Conservation (phyloP, 345 rosid species). For the Trapa bicornis region DNA sequence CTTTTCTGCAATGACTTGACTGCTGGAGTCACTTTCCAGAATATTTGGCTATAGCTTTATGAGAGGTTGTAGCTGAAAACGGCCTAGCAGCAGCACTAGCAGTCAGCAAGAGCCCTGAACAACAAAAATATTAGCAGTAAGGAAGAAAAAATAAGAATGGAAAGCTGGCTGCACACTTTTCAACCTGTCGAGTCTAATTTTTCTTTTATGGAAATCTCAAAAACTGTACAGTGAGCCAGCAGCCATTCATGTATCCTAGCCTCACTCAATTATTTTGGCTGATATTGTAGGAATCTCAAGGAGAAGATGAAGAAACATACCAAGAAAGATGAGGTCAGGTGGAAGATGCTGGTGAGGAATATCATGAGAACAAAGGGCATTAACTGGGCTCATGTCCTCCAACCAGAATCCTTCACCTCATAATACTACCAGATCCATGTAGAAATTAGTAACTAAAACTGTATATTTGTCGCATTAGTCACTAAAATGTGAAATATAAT, state of each 20-base stretch:
- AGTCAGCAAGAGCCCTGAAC: too few relatives aligned
- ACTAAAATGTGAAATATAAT: neutral
- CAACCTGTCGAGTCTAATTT: too few relatives aligned
- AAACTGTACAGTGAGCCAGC: neutral
- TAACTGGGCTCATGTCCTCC: conserved; percentile 24
- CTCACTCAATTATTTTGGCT: neutral
- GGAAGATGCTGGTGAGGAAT: conserved; percentile 62
- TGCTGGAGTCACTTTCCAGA: neutral
- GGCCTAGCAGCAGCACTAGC: neutral
- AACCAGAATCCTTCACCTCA: neutral
- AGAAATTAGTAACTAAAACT: neutral
- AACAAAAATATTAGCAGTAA: too few relatives aligned
- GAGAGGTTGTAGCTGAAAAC: neutral
- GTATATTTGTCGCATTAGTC: neutral
- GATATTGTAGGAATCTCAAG: conserved; percentile 43
- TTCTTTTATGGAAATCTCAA: neutral
- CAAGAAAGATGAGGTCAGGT: conserved; percentile 62
- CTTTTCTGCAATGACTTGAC: neutral
- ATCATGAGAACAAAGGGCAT: conserved; percentile 43
- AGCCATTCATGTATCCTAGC: neutral
- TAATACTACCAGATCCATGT: neutral
- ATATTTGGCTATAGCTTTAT: neutral
- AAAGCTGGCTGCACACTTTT: too few relatives aligned
- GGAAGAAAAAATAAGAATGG: too few relatives aligned
- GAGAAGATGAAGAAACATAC: conserved; percentile 48